Base-by-base conservation (phyloP, 2,329 filamentous ascomycete genomes). In the Purpureocillium lavendulum region DNA sequence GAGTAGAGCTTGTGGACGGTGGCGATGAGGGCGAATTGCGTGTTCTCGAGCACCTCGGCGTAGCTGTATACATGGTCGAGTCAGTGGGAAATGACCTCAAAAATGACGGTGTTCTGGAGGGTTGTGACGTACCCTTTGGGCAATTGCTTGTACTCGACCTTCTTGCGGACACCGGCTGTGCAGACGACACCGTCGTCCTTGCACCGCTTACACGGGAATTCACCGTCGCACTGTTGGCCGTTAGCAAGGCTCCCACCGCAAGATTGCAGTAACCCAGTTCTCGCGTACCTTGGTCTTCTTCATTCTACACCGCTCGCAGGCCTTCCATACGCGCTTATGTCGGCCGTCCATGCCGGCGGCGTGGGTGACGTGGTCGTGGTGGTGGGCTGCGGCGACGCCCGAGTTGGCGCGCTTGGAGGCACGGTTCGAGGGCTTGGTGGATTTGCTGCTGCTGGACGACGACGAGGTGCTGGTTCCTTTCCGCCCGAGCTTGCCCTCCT, bases 61-160 rank as follows among this genome's bases (percentile, higher is more conserved):
- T 81, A 80, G 40, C 75, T 78, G 47, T 10, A 11, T 5, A 5
- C 21, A 26, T 26, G 21, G 21, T 30, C 13, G 26, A 7, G 29
- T 30, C 29, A 30, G 10, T 10, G 21, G 10, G 10, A 26, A 26
- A 26, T n/a, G 4, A 34, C 12, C 16, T 26, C 15, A 12, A 28
- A 28, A 17, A n/a, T 13, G 18, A 13, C 14, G 18, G 21, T 14
- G 34, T 6, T 13, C 7, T 17, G 17, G 16, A 24, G 12, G 8
- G 26, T 32, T 4, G 7, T 13, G 13, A 55, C 70, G 42, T 67
- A 80, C 69, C 77, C 77, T 64, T 72, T 62, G 10, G 77, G 77
- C 35, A 81, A 56, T 58, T 81, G 76, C 63, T 82, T 82, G 56
- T 77, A 81, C 51, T 81, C 77, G n/a, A 75, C 76, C 72, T 81